Percentiles rank a stretch among this genome's conserved stretches.
phyloP scores from a whole-genome alignment of 805 yeast genomes.

The Starmerella powellii region DNA sequence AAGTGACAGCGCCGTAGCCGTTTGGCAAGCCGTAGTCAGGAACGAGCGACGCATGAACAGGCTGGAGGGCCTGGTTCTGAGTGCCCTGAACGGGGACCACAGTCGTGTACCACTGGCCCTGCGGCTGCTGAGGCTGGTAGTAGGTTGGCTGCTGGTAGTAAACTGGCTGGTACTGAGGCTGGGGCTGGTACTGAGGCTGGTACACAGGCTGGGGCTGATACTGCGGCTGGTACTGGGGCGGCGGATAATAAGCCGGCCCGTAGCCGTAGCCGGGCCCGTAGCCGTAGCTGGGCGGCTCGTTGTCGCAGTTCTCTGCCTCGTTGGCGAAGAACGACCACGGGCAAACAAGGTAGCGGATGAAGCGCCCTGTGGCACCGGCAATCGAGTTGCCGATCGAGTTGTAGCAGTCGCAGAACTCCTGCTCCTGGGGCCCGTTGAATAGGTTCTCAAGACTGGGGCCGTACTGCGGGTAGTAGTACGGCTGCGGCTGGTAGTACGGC shows the following conservation, averaged over 20 bases:
- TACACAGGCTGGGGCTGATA: background rate
- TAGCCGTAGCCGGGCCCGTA: background rate
- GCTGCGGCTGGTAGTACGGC: no score
- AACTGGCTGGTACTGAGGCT: conserved; percentile 4
- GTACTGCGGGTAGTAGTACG: background rate
- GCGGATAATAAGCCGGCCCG: background rate
- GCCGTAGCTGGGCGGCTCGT: no score
- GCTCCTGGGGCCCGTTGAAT: background rate
- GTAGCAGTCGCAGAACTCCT: conserved; percentile 8
- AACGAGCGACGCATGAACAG: conserved; percentile 12
- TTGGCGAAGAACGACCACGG: conserved; percentile 15
- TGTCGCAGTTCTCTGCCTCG: conserved; percentile 1
- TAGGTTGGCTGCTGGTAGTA: background rate
- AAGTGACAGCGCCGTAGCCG: conserved; percentile 9
- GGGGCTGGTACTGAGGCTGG: conserved; percentile 5
- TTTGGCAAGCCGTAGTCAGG: conserved; percentile 19
- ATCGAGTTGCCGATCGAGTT: conserved; percentile 6
- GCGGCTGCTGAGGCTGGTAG: conserved; percentile 10
- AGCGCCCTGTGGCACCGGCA: conserved; percentile 13
- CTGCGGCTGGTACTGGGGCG: background rate
- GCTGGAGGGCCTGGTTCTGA: conserved; percentile 12
- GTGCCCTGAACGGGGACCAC: conserved; percentile 12
- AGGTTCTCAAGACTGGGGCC: background rate
- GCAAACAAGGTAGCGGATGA: conserved; percentile 12
- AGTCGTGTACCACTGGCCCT: conserved; percentile 13